phyloP scores from a whole-genome alignment of 2,329 filamentous ascomycete species.

The Domatiomyces globalis region DNA sequence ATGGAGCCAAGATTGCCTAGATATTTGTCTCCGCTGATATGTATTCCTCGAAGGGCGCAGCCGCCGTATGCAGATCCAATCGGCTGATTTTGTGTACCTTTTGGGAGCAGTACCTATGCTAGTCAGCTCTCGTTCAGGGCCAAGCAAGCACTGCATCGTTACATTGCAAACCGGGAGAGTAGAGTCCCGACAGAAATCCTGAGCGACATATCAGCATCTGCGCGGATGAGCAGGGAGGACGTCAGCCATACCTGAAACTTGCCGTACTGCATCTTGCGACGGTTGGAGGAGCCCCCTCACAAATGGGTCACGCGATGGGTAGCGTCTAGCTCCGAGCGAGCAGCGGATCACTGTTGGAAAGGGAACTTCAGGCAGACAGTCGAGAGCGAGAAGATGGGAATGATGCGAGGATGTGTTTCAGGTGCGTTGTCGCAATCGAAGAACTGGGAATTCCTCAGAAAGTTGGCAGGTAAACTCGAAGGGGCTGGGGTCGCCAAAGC shows the following conservation, averaged over 20 bases:
- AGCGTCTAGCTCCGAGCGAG: not conserved
- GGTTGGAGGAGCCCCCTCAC: not conserved
- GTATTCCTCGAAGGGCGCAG: constrained; percentile 64
- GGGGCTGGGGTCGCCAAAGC: not conserved
- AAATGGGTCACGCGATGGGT: not conserved
- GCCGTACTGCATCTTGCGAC: not conserved
- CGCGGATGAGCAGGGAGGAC: not conserved
- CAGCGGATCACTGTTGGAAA: not conserved
- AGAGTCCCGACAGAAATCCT: constrained; percentile 74
- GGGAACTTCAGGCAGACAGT: not conserved
- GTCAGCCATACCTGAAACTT: not conserved
- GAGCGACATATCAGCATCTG: constrained; percentile 11
- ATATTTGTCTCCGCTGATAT: constrained; percentile 48
- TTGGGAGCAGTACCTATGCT: constrained; percentile 45
- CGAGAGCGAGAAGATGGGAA: not conserved
- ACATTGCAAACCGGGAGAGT: constrained; percentile 77
- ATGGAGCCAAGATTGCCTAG: constrained; percentile 91
- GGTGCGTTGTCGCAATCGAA: not conserved
- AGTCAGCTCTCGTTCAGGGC: constrained; percentile 16
- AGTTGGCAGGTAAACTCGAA: not conserved
- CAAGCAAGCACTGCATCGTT: constrained; percentile 23
- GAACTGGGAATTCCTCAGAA: not conserved
- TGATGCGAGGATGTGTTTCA: not conserved
- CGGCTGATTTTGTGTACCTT: constrained; percentile 41
- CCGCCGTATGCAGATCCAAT: constrained; percentile 47